Evolutionary conservation across 345 rosid genomes (phyloP).

Genomic region (Hirschfeldia incana): DNA sequence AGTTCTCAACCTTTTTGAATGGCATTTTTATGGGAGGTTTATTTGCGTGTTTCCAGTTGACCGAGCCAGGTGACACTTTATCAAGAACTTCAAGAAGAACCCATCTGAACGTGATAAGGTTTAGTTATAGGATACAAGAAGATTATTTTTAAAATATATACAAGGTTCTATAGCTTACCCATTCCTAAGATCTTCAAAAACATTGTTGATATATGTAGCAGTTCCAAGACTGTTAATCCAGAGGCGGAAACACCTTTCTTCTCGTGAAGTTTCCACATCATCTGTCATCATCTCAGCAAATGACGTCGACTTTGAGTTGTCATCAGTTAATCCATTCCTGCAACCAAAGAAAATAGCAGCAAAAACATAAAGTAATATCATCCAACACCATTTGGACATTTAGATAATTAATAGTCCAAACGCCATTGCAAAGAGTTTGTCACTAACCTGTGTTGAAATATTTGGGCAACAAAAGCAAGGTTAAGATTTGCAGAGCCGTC

Average conservation of each 20-base stretch:
- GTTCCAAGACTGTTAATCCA: slow-evolving; percentile 97
- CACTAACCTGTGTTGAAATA: slow-evolving; percentile 84
- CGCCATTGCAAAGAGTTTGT: neutral
- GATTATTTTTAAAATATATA: neutral
- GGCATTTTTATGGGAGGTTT: slow-evolving; percentile 46
- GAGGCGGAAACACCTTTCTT: slow-evolving; percentile 96
- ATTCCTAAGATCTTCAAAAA: slow-evolving; percentile 89
- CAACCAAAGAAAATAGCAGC: slow-evolving; percentile 29
- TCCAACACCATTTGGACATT: neutral
- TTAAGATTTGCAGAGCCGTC: slow-evolving; percentile 98
- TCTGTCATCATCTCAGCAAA: slow-evolving; percentile 99
- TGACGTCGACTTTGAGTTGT: slow-evolving; percentile 56
- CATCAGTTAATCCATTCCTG: slow-evolving; percentile 86
- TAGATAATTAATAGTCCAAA: neutral
- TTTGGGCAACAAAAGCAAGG: slow-evolving; percentile 95
- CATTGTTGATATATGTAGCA: slow-evolving; percentile 74
- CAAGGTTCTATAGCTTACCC: slow-evolving; percentile 55
- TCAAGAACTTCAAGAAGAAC: slow-evolving; percentile 60
- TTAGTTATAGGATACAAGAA: slow-evolving; percentile 26
- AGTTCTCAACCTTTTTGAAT: slow-evolving; percentile 44
- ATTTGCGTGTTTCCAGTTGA: slow-evolving; percentile 44
- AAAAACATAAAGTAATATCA: neutral
- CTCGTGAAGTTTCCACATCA: slow-evolving; percentile 89
- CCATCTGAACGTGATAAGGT: slow-evolving; percentile 58
- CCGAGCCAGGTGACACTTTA: slow-evolving; percentile 43